Evolutionary conservation across 2,329 filamentous ascomycete species (phyloP).

Genomic region (Cladosporium sp.): DNA sequence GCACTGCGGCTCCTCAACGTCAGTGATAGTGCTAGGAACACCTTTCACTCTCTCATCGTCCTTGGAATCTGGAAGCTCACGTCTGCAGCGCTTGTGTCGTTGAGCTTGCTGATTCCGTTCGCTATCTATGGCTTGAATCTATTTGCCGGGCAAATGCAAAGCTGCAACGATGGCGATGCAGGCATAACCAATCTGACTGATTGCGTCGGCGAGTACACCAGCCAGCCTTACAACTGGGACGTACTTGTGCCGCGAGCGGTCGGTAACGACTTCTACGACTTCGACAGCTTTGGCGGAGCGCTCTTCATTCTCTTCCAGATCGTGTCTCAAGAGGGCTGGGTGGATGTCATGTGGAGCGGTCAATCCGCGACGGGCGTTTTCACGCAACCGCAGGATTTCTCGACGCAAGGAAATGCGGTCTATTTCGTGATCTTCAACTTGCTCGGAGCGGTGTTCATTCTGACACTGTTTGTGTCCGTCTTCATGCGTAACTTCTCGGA

Average conservation of each 20-base stretch:
- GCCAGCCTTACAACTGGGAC: slow-evolving; percentile 73
- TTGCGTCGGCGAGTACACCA: slow-evolving; percentile 79
- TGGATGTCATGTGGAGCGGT: slow-evolving; percentile 79
- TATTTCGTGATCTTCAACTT: slow-evolving; percentile 98
- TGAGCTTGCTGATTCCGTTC: slow-evolving; percentile 91
- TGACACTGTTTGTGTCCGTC: slow-evolving; percentile 96
- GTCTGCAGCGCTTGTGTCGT: slow-evolving; percentile 84
- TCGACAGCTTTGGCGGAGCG: slow-evolving; percentile 89
- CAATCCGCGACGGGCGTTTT: slow-evolving; percentile 74
- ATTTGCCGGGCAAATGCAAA: slow-evolving; percentile 73
- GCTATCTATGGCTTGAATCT: slow-evolving; percentile 93
- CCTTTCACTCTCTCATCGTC: slow-evolving; percentile 94
- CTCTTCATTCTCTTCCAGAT: slow-evolving; percentile 98
- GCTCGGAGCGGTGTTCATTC: slow-evolving; percentile 88
- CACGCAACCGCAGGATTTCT: slow-evolving; percentile 63
- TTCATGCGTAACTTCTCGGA: slow-evolving; percentile 99
- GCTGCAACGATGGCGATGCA: slow-evolving; percentile 65
- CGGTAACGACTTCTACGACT: slow-evolving; percentile 77
- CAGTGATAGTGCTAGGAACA: slow-evolving; percentile 90
- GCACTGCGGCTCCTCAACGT: slow-evolving; percentile 89
- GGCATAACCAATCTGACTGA: slow-evolving; percentile 55
- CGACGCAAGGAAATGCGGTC: slow-evolving; percentile 75
- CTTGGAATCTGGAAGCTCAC: slow-evolving; percentile 91
- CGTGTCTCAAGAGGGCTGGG: slow-evolving; percentile 97
- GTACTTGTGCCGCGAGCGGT: slow-evolving; percentile 77